These are phyloP conservation scores for Neofusicoccum parvum DNA, from an alignment of 2,329 filamentous ascomycete species.

Conservation along the genomic window DNA sequence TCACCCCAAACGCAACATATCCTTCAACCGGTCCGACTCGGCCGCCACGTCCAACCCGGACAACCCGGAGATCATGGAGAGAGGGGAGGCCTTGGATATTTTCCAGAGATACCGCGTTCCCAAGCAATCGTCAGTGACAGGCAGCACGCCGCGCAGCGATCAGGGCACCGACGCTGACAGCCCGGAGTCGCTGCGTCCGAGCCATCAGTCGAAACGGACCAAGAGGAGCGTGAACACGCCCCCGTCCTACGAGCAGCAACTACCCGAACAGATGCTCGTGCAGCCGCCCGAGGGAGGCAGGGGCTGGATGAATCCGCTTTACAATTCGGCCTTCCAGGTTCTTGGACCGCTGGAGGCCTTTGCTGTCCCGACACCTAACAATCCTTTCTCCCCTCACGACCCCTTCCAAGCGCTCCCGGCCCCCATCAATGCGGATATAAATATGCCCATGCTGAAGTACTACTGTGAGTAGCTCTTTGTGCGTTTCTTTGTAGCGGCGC, in stretches of 20 bases:
- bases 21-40: neutral
- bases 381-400: slow-evolving; percentile 26
- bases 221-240: slow-evolving; percentile 4
- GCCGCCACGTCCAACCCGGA: neutral
- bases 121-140: neutral
- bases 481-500: neutral
- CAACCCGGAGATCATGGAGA: slow-evolving; percentile 8
- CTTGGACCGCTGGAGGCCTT: slow-evolving; percentile 3
- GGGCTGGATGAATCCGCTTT: slow-evolving; percentile 4
- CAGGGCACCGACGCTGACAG: slow-evolving; percentile 7
- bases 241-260: neutral
- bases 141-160: slow-evolving; percentile 14
- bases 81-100: slow-evolving; percentile 11
- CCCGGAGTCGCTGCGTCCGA: slow-evolving; percentile 10
- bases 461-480: slow-evolving; percentile 29
- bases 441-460: slow-evolving; percentile 38
- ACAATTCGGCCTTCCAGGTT: neutral
- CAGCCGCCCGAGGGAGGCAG: neutral
- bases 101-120: slow-evolving; percentile 13
- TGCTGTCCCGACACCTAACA: neutral
- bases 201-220: neutral
- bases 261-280: neutral
- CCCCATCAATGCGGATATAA: slow-evolving; percentile 31
- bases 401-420: slow-evolving; percentile 41
- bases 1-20: neutral